Percentiles rank a stretch among this genome's conserved stretches.
phyloP scores from a whole-genome alignment of 495 filamentous ascomycete species.

The Cladorrhinum samala region DNA sequence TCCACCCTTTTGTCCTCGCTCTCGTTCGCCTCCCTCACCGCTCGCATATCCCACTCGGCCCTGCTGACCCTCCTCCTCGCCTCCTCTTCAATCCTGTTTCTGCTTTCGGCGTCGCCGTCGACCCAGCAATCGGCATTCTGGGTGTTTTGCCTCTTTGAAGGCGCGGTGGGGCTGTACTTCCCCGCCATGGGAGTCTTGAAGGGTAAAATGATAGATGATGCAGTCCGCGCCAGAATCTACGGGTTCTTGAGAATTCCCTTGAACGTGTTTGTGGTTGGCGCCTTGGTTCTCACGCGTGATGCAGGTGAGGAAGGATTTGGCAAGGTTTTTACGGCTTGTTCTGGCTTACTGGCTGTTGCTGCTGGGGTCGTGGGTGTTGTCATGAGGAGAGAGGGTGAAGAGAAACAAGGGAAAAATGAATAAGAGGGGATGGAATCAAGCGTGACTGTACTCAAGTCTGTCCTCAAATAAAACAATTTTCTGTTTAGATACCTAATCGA shows the following conservation, averaged over 20 bases:
- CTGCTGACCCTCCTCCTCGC: constrained; percentile 34
- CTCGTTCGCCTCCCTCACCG: constrained; percentile 35
- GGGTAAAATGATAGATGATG: constrained; percentile 43
- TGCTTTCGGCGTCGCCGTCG: constrained; percentile 32
- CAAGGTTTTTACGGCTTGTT: constrained; percentile 33
- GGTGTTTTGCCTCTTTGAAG: constrained; percentile 49
- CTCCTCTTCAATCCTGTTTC: constrained; percentile 31
- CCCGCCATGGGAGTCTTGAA: constrained; percentile 47
- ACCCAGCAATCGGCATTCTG: constrained; percentile 44
- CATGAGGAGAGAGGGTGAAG: too few relatives aligned
- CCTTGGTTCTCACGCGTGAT: constrained; percentile 39
- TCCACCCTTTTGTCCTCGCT: constrained; percentile 46
- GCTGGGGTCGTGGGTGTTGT: constrained; percentile 1
- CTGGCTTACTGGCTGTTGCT: constrained; percentile 26
- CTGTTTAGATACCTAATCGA: too few relatives aligned
- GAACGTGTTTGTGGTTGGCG: constrained; percentile 49
- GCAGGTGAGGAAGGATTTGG: constrained; percentile 22
- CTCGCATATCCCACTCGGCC: constrained; percentile 23
- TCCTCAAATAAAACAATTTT: too few relatives aligned
- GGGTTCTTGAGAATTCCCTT: constrained; percentile 47
- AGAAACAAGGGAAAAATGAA: too few relatives aligned
- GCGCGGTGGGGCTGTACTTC: constrained; percentile 49
- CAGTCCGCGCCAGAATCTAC: constrained; percentile 47
- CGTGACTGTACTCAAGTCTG: too few relatives aligned
- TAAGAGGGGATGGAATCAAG: too few relatives aligned